Evolutionary conservation across 257 asterid genomes (phyloP), one percentile per base, ranked within the genome.

Genomic region (Nicotiana tabacum): DNA sequence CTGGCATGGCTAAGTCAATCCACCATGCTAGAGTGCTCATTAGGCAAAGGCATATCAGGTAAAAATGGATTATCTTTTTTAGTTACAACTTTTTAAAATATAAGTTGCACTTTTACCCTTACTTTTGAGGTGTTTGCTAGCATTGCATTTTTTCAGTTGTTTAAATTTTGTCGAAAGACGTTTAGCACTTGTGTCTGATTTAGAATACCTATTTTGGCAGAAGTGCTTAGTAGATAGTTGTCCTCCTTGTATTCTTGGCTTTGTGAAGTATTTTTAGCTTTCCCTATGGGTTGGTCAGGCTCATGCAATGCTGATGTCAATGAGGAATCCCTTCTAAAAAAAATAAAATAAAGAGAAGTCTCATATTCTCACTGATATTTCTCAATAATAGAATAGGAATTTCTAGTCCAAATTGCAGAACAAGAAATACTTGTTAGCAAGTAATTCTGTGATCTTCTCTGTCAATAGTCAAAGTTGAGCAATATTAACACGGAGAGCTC

Each of bases 11-110:
- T 1, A 94, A 92, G 89, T 94, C 97, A 11, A 94, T 94, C 81
- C 97, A 94, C 90, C 98, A 94, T 85, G 97, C 98, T 3, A 87
- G 97, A 72, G 97, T 92, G 66, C 94, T 94, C 62, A 94, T 94
- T 83, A 90, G 97, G 89, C 97, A 94, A 83, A 94, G 91, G 90
- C 98, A 94, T 82, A 92, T 94, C 90, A 91, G 98, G 98, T 94
- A 87, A 35, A 29, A 30, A 62, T 4, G 11, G 29, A 2, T 57
- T 13, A 0, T 65, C n/a, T 27, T 4, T 1, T 62, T 62, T 30
- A 3, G 24, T 51, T 9, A 24, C 64, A 51, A 3, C 1, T 15
- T 51, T 39, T 51, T 39, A 1, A 15, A 27, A 51, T 27, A 8
- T 51, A 74, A 51, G 21, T 27, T 51, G 64, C 15, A 0, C 16